These are phyloP conservation scores for Lentinula sp. DNA, from an alignment of 768 basidiomycete species.

Conservation along the genomic window DNA sequence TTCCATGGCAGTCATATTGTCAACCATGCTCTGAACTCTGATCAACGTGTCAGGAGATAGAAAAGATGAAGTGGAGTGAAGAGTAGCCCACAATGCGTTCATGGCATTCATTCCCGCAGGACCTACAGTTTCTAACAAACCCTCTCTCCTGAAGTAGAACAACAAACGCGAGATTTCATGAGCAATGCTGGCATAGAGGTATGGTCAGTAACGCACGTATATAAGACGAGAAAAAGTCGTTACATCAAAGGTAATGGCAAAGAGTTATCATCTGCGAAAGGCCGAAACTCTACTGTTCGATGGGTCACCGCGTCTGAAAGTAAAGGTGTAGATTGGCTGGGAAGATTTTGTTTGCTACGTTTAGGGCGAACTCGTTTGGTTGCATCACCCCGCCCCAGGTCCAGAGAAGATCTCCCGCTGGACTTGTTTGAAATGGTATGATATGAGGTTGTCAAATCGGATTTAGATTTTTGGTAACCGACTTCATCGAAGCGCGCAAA, in stretches of 20 bases:
- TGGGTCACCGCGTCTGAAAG: constrained; percentile 38
- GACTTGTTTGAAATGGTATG: constrained; percentile 27
- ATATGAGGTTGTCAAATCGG: constrained; percentile 30
- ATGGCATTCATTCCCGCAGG: constrained; percentile 85
- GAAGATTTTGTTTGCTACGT: constrained; percentile 55
- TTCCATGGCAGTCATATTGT: constrained; percentile 84
- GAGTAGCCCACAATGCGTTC: constrained; percentile 49
- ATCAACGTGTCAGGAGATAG: not conserved
- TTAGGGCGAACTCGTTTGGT: constrained; percentile 69
- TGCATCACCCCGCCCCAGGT: constrained; percentile 30
- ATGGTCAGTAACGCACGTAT: not conserved
- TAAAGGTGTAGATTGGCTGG: constrained; percentile 54
- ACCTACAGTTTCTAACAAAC: constrained; percentile 83
- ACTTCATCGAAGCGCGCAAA: constrained; percentile 44
- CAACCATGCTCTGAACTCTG: constrained; percentile 77
- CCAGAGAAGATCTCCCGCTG: constrained; percentile 19
- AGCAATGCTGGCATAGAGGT: constrained; percentile 49
- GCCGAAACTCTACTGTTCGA: constrained; percentile 54
- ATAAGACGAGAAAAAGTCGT: not conserved
- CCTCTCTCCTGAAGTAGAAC: constrained; percentile 73
- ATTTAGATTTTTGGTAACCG: constrained; percentile 30
- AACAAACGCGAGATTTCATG: constrained; percentile 70
- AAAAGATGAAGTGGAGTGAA: constrained; percentile 1
- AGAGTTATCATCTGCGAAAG: constrained; percentile 50
- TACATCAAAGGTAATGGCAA: constrained; percentile 82